Conservation (phyloP, 2,329 filamentous ascomycete species). For the Colletotrichum destructivum region DNA sequence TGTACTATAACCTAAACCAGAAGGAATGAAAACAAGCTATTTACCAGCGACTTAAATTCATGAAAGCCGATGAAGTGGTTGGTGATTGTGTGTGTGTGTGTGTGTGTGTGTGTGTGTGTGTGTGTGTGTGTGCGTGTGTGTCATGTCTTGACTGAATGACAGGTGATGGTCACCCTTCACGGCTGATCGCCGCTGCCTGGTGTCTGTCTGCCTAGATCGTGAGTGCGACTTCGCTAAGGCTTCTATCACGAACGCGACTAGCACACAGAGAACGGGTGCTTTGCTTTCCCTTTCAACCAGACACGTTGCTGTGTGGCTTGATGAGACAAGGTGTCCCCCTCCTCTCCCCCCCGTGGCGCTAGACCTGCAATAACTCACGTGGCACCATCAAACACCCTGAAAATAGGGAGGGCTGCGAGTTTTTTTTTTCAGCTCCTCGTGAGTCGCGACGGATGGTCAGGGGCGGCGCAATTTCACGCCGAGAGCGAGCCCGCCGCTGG, state of each 20-base stretch:
- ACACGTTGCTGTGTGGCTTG: slow-evolving; percentile 6
- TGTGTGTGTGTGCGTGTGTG: background rate
- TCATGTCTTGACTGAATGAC: background rate
- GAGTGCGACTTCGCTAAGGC: background rate
- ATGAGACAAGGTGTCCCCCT: background rate
- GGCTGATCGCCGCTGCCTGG: too few relatives aligned
- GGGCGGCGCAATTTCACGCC: slow-evolving; percentile 1
- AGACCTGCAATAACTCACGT: background rate
- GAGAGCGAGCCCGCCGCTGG: background rate
- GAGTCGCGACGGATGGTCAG: background rate
- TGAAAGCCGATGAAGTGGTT: background rate
- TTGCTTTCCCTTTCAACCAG: background rate
- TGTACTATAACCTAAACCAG: slow-evolving; percentile 10
- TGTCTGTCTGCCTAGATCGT: too few relatives aligned
- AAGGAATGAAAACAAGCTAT: background rate
- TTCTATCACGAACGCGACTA: background rate
- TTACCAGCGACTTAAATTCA: background rate
- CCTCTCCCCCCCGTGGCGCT: background rate
- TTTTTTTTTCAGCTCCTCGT: background rate
- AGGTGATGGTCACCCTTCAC: background rate
- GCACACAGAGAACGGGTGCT: background rate
- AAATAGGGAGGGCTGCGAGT: background rate
- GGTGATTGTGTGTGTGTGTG: background rate
- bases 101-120: too few relatives aligned
- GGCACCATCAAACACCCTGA: background rate